Evolutionary conservation across 495 filamentous ascomycete species (phyloP), one percentile per base, ranked within the genome.

Genomic region (Chaetomidium leptoderma): DNA sequence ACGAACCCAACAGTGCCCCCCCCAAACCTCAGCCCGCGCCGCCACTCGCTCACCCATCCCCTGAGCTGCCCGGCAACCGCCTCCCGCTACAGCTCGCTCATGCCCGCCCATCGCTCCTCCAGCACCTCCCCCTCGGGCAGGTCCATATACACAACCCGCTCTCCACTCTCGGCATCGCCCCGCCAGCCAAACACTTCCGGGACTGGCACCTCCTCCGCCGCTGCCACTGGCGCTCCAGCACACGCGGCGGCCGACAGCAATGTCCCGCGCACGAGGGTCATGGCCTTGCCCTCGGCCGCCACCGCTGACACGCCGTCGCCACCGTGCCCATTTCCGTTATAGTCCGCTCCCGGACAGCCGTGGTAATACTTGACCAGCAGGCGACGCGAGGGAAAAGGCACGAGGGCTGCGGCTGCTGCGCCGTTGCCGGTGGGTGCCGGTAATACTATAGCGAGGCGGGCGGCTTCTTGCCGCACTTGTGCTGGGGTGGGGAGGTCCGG

Each of bases 101-200:
- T 13, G 9, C 37, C 29, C 16, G 5, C 55, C 60, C 60, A 63
- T 21, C 39, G 23, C 4, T 39, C 29, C 37, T 46, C 50, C 35
- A 59, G 16, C 26, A 49, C 43, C 23, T 42, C 51, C 24, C 49
- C 55, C 43, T 43, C 35, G 16, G 57, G 61, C 30, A 59, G 4
- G 0, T 33, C 53, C 49, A 59, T 56, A 26, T 59, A 63, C 24
- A 63, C 26, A 19, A 54, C 56, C 47, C 58, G 14, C 48, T 64
- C 57, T 44, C 57, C 48, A 0, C 21, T 55, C 17, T 23, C 60
- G 10, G 14, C 43, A 45, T 63, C 60, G 45, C 52, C 21, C 43
- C 60, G 44, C 63, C 63, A 66, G n/a, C 63, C 63, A 46, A 58
- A 66, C 3, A 63, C 57, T 43, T 66, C 60, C 4, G 60, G 63